Conservation (phyloP, 148 eudicot species). For the Polygonum aviculare region DNA sequence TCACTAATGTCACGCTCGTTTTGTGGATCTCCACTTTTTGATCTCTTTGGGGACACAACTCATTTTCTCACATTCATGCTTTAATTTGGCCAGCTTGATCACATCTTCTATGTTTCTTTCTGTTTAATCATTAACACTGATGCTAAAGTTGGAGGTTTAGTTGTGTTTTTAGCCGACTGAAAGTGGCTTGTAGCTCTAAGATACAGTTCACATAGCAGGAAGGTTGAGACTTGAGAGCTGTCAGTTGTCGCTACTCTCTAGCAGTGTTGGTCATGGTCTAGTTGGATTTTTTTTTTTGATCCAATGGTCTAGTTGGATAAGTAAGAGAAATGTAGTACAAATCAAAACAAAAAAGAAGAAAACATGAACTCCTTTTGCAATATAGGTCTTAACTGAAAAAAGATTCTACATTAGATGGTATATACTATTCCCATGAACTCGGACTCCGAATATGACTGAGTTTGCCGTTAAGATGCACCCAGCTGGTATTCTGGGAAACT, state of each 20-base stretch:
- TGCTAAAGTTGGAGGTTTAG: not conserved
- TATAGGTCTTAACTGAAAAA: not conserved
- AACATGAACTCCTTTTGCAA: not conserved
- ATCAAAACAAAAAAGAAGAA: not conserved
- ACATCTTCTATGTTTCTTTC: not conserved
- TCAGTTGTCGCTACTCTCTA: not conserved
- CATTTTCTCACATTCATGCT: not conserved
- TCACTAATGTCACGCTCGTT: not conserved
- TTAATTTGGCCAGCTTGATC: not conserved
- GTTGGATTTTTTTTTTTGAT: too few species aligned
- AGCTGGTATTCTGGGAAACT: too few species aligned
- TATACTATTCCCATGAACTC: not conserved
- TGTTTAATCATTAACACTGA: not conserved
- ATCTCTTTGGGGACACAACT: not conserved
- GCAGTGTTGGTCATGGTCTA: not conserved
- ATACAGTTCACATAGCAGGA: not conserved
- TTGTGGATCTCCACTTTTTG: not conserved
- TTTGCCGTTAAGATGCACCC: not conserved
- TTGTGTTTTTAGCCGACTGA: not conserved
- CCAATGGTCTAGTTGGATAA: not conserved
- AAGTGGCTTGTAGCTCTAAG: not conserved
- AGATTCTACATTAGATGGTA: not conserved
- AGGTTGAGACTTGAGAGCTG: not conserved
- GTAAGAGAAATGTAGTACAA: not conserved
- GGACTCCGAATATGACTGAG: not conserved